Percentiles rank a stretch among this genome's conserved stretches.
Evolutionary conservation across 805 yeast species (phyloP).

Genomic region (Candida hungchunana): DNA sequence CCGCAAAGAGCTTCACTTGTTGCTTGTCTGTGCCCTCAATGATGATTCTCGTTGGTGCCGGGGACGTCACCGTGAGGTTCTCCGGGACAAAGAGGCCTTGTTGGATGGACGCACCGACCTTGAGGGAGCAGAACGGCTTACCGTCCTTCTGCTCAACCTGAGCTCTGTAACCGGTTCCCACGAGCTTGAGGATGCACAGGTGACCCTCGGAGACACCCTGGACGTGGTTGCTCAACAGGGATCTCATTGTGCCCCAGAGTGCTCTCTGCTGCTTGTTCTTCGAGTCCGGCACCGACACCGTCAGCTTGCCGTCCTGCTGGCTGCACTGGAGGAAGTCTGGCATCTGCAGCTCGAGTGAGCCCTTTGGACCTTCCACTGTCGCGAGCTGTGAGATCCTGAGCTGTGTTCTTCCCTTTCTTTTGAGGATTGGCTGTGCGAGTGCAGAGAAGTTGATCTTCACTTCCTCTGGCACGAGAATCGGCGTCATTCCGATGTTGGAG

Average conservation of each 20-base stretch:
- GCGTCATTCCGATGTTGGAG: constrained; percentile 79
- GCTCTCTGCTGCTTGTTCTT: constrained; percentile 65
- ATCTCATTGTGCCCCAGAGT: constrained; percentile 94
- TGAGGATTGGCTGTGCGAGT: constrained; percentile 51
- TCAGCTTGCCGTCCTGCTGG: constrained; percentile 37
- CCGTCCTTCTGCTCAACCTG: constrained; percentile 54
- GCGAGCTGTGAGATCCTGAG: constrained; percentile 55
- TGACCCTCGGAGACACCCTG: constrained; percentile 94
- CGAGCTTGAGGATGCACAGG: constrained; percentile 76
- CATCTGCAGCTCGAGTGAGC: constrained; percentile 54
- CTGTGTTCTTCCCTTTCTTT: constrained; percentile 62
- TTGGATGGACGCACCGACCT: constrained; percentile 83
- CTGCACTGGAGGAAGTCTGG: constrained; percentile 65
- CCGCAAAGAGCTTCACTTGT: constrained; percentile 83
- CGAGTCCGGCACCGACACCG: constrained; percentile 55
- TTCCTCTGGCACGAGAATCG: constrained; percentile 63
- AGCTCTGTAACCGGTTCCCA: constrained; percentile 97
- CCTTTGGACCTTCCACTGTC: constrained; percentile 74
- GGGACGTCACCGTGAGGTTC: constrained; percentile 68
- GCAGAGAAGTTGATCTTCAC: constrained; percentile 46
- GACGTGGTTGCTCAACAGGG: constrained; percentile 70
- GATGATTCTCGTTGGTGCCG: constrained; percentile 80
- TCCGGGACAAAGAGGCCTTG: constrained; percentile 76
- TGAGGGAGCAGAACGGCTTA: constrained; percentile 59
- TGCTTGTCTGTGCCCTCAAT: constrained; percentile 88